A percentile compares a stretch with the other conserved stretches of the same genome.
Evolutionary conservation across 2,329 filamentous ascomycete genomes (phyloP).

Genomic region (Fusarium irregulare): DNA sequence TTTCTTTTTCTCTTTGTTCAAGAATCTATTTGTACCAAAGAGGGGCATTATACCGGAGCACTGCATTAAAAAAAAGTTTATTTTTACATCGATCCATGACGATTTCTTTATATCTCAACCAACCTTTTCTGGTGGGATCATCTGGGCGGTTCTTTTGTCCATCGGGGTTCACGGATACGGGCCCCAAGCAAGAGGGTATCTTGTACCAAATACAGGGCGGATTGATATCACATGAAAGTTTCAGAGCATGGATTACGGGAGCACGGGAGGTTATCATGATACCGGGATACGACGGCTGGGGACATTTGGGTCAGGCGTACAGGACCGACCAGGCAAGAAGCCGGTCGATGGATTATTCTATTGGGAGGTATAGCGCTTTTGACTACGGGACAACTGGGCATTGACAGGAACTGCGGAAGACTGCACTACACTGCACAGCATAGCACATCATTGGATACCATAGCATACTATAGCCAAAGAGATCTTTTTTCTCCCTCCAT

Average conservation of each 20-base stretch:
- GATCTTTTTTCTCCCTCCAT: conserved; percentile 40
- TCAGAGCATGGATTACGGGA: conserved; percentile 52
- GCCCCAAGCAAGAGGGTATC: conserved; percentile 41
- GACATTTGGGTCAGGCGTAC: conserved; percentile 43
- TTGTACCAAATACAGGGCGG: conserved; percentile 50
- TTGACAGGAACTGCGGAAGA: conserved; percentile 46
- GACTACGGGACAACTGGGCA: conserved; percentile 36
- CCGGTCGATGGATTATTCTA: conserved; percentile 41
- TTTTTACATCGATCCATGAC: conserved; percentile 42
- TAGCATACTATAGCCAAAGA: conserved; percentile 47
- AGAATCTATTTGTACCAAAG: conserved; percentile 56
- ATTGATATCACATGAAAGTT: conserved; percentile 49
- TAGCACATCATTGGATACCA: conserved; percentile 46
- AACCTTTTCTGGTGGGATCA: conserved; percentile 32
- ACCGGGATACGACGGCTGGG: conserved; percentile 48
- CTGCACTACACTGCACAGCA: conserved; percentile 45
- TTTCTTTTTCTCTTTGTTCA: conserved; percentile 40
- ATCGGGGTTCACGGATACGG: conserved; percentile 40
- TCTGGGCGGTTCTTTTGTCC: conserved; percentile 41
- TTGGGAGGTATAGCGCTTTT: conserved; percentile 40
- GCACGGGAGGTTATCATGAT: conserved; percentile 49
- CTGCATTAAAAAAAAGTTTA: conserved; percentile 60
- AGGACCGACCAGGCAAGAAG: conserved; percentile 43
- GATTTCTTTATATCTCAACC: conserved; percentile 37
- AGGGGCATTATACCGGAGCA: conserved; percentile 62